phyloP scores from a whole-genome alignment of 208 protist genomes.

The Leishmania tropica region DNA sequence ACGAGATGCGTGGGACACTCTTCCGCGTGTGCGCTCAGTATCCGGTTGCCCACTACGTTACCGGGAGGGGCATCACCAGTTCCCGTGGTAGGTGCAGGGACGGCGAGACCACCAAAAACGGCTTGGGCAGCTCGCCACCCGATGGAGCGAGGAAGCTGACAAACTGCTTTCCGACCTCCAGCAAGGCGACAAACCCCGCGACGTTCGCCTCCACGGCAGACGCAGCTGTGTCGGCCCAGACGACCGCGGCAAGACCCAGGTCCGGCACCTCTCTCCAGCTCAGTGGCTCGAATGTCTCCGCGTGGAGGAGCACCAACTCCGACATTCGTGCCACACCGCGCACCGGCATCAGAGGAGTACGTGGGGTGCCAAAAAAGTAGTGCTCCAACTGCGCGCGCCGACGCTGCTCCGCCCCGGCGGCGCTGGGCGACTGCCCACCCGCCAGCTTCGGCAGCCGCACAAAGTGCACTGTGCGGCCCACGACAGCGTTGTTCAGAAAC shows the following conservation, averaged over 20 bases:
- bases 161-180: conserved; percentile 77
- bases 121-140: conserved; percentile 64
- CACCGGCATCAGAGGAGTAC: conserved; percentile 54
- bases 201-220: conserved; percentile 64
- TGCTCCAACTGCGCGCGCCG: conserved; percentile 47
- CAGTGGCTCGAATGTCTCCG: conserved; percentile 57
- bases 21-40: not conserved
- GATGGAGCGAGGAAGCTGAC: conserved; percentile 79
- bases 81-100: conserved; percentile 55
- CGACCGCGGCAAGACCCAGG: conserved; percentile 63
- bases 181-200: conserved; percentile 75
- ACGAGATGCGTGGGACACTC: not conserved
- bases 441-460: conserved; percentile 52
- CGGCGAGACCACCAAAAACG: conserved; percentile 78
- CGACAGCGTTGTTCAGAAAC: conserved; percentile 43
- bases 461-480: conserved; percentile 51
- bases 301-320: conserved; percentile 75
- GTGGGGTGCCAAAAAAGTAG: conserved; percentile 76
- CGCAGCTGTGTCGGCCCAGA: conserved; percentile 67
- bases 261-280: conserved; percentile 53
- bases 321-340: conserved; percentile 57
- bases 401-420: conserved; percentile 21
- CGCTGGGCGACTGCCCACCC: conserved; percentile 32
- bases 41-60: not conserved
- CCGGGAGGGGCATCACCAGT: conserved; percentile 50